phyloP scores from a whole-genome alignment of 208 protist genomes.

The Polymyxa betae region DNA sequence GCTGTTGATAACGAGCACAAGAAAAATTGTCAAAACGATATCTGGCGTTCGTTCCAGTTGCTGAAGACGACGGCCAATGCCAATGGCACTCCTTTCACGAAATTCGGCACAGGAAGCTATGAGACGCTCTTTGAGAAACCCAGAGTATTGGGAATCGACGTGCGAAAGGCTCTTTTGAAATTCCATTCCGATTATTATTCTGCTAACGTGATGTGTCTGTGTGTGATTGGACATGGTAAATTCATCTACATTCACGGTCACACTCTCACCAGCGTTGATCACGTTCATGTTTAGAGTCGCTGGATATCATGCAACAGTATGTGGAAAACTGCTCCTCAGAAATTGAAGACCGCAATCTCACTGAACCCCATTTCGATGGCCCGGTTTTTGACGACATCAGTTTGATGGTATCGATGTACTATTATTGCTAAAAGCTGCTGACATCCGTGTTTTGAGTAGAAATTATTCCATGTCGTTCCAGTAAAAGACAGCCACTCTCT shows the following conservation, averaged over 20 bases:
- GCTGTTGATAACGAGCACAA: conserved; percentile 89
- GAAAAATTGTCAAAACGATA: conserved; percentile 80
- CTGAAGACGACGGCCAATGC: conserved; percentile 64
- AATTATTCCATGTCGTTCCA: conserved; percentile 1
- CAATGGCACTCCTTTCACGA: conserved; percentile 63
- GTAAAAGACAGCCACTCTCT: conserved; percentile 1
- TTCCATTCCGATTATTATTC: conserved; percentile 66
- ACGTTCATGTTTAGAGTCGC: conserved; percentile 47
- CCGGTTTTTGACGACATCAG: conserved; percentile 1
- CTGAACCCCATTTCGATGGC: not conserved
- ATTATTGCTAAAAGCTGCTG: not conserved
- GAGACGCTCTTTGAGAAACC: conserved; percentile 59
- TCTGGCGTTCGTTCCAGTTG: conserved; percentile 65
- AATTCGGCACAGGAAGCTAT: conserved; percentile 70
- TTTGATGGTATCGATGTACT: not conserved
- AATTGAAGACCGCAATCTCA: conserved; percentile 47
- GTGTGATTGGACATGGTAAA: conserved; percentile 56
- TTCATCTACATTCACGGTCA: too few species aligned
- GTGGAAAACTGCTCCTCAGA: conserved; percentile 40
- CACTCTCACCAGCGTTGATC: not conserved
- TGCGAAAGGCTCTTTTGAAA: conserved; percentile 37
- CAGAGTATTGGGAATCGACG: conserved; percentile 3
- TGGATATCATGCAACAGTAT: conserved; percentile 60
- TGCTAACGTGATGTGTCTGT: conserved; percentile 65
- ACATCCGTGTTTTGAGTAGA: not conserved